These are phyloP conservation scores for Antrodiella citrinella DNA, from an alignment of 768 basidiomycete genomes.

Conservation along the genomic window DNA sequence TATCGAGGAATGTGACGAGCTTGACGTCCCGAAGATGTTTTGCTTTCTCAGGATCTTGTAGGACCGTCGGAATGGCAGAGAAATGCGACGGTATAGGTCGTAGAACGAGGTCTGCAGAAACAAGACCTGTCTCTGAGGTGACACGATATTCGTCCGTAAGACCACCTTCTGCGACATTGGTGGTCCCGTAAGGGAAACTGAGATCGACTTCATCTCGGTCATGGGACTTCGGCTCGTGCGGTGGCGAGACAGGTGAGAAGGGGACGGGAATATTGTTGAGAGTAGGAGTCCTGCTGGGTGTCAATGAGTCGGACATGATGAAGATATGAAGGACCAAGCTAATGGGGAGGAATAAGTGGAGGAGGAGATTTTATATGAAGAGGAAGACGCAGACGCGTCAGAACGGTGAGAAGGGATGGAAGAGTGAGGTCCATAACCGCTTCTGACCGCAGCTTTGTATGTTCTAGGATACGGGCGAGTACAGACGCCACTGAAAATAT, in stretches of 20 bases:
- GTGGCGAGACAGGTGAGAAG: background rate
- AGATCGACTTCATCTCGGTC: conserved; percentile 17
- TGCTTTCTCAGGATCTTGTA: conserved; percentile 29
- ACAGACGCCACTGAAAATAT: background rate
- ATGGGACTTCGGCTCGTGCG: conserved; percentile 6
- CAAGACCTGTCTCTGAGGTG: conserved; percentile 21
- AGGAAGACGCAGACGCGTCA: background rate
- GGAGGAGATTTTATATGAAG: background rate
- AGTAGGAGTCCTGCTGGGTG: background rate
- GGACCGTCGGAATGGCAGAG: conserved; percentile 12
- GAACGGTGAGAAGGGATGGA: background rate
- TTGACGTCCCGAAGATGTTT: conserved; percentile 23
- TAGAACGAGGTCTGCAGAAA: conserved; percentile 21
- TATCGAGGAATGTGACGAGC: conserved; percentile 29
- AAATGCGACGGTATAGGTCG: conserved; percentile 21
- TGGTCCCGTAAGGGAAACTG: conserved; percentile 24
- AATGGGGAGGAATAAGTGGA: background rate
- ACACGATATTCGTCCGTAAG: conserved; percentile 28
- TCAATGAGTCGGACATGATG: background rate
- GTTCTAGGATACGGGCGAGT: background rate
- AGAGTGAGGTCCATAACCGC: background rate
- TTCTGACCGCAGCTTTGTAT: background rate
- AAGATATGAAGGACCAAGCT: background rate
- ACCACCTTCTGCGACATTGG: conserved; percentile 19
- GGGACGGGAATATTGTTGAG: background rate